These are phyloP conservation scores for Mortierella antarctica DNA, from an alignment of 192 early-diverging fungal genomes.

Conservation along the genomic window DNA sequence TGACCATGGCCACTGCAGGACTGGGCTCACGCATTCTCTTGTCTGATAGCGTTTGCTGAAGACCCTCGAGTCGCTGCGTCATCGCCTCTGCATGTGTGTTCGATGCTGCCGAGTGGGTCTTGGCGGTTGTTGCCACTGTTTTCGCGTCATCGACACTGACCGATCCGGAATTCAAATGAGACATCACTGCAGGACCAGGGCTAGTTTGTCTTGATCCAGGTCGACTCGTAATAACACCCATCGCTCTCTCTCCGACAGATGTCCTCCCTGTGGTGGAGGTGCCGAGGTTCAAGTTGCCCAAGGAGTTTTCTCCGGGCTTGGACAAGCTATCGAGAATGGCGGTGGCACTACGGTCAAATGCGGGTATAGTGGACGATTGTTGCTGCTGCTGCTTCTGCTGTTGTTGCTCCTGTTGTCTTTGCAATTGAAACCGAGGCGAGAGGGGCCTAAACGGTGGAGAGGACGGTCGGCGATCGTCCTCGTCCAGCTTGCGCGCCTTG, in stretches of 20 bases:
- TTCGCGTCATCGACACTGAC: not conserved
- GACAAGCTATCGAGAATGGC: constrained; percentile 44
- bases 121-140: not conserved
- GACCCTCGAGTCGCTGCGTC: too few species aligned
- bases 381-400: too few species aligned
- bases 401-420: too few species aligned
- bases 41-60: too few species aligned
- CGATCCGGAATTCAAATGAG: not conserved
- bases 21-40: not conserved
- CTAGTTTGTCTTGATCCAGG: constrained; percentile 38
- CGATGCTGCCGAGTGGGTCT: not conserved
- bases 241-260: constrained; percentile 26
- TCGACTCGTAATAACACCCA: constrained; percentile 47
- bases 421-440: not conserved
- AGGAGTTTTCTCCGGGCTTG: constrained; percentile 38
- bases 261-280: constrained; percentile 19
- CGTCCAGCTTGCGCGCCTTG: constrained; percentile 37
- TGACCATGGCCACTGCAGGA: not conserved
- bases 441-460: constrained; percentile 10
- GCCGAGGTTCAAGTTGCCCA: constrained; percentile 33
- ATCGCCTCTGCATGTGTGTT: too few species aligned
- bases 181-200: constrained; percentile 4
- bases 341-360: constrained; percentile 13
- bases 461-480: constrained; percentile 3
- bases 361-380: constrained; percentile 7